Evolutionary conservation across 2,329 filamentous ascomycete genomes (phyloP).

Genomic region (Clonostachys rosea): DNA sequence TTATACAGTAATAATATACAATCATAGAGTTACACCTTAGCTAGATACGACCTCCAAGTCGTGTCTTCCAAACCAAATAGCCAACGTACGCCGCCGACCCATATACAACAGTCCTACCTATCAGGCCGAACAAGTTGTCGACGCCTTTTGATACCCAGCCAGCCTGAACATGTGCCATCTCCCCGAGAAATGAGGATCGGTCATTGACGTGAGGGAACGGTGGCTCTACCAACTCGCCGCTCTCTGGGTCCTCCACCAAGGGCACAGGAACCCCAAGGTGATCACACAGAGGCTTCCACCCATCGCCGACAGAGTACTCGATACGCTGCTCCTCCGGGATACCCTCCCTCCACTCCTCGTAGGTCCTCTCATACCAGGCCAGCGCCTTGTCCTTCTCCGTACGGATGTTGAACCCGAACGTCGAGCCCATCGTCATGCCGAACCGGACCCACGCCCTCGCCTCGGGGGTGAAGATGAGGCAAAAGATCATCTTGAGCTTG

Average conservation of each 20-base stretch:
- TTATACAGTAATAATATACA: too few species aligned
- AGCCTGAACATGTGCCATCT: slow-evolving; percentile 4
- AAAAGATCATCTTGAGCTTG: slow-evolving; percentile 16
- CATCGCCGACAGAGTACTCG: slow-evolving; percentile 20
- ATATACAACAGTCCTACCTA: slow-evolving; percentile 13
- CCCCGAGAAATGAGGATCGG: slow-evolving; percentile 12
- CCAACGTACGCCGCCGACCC: slow-evolving; percentile 18
- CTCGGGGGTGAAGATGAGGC: slow-evolving; percentile 15
- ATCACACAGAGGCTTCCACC: slow-evolving; percentile 28
- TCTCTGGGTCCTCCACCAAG: slow-evolving; percentile 17
- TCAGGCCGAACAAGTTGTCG: slow-evolving; percentile 11
- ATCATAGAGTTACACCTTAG: too few species aligned
- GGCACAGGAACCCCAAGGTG: slow-evolving; percentile 32
- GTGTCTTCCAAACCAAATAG: slow-evolving; percentile 18
- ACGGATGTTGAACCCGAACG: slow-evolving; percentile 20
- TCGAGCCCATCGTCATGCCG: slow-evolving; percentile 14
- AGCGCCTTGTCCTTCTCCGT: slow-evolving; percentile 27
- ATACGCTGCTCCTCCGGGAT: slow-evolving; percentile 26
- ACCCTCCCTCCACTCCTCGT: slow-evolving; percentile 24
- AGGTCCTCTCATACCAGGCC: slow-evolving; percentile 27
- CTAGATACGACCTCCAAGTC: slow-evolving; percentile 12
- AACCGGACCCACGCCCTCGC: slow-evolving; percentile 17
- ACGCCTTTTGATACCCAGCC: slow-evolving; percentile 13
- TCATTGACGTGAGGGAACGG: slow-evolving; percentile 26
- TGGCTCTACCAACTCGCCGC: slow-evolving; percentile 19